A percentile compares a stretch with the other conserved stretches of the same genome.
Evolutionary conservation across 73 alveolate species (phyloP).

Genomic region (Uronychia binucleata): DNA sequence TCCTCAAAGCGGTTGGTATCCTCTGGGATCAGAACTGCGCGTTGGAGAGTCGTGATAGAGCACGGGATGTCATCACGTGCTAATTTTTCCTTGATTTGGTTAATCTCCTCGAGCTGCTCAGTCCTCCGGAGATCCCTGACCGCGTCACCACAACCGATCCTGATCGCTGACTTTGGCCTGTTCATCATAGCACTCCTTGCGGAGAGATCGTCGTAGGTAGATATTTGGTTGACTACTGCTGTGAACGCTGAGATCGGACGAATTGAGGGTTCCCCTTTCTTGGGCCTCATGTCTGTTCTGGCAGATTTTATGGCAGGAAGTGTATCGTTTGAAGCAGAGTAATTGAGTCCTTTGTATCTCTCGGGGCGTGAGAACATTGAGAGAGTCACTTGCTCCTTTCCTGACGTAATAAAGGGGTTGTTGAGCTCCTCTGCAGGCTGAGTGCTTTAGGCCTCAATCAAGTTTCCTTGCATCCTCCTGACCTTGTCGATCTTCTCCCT

Average conservation of each 20-base stretch:
- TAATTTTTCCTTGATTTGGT: slow-evolving; percentile 33
- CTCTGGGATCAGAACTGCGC: slow-evolving; percentile 53
- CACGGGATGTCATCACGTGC: slow-evolving; percentile 43
- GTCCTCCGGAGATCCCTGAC: slow-evolving; percentile 17
- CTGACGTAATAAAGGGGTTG: background rate
- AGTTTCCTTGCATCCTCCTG: background rate
- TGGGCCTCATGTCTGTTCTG: background rate
- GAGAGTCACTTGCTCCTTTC: background rate
- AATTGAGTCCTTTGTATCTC: background rate
- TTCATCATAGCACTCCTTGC: background rate
- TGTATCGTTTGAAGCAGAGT: background rate
- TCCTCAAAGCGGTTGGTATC: slow-evolving; percentile 20
- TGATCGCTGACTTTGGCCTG: slow-evolving; percentile 18
- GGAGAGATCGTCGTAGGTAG: background rate
- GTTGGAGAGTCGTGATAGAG: slow-evolving; percentile 15
- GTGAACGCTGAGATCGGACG: slow-evolving; percentile 3
- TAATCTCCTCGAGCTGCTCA: slow-evolving; percentile 47
- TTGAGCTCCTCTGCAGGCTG: background rate
- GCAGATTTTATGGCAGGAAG: background rate
- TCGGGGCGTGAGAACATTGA: background rate
- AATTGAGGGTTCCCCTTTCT: background rate
- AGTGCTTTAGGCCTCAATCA: background rate
- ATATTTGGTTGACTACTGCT: background rate
- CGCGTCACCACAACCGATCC: background rate
- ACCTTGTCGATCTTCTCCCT: background rate